Evolutionary conservation across 2,329 filamentous ascomycete genomes (phyloP).

Genomic region (Blastomyces silverae): DNA sequence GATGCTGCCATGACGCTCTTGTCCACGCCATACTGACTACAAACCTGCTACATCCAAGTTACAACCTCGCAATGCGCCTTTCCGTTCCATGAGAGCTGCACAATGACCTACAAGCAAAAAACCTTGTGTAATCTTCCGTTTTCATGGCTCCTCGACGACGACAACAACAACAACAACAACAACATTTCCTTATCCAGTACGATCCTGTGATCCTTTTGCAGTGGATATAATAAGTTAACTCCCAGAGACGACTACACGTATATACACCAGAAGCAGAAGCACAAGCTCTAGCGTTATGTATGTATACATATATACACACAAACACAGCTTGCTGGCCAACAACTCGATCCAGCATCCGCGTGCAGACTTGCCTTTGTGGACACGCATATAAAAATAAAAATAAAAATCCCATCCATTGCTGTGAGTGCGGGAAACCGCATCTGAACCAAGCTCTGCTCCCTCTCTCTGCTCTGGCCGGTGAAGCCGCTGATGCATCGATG

Average conservation of each 20-base stretch:
- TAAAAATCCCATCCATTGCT: background rate
- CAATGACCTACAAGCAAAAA: background rate
- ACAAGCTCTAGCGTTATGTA: background rate
- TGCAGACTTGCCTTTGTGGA: slow-evolving; percentile 1
- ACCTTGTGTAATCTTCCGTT: background rate
- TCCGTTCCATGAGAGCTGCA: slow-evolving; percentile 3
- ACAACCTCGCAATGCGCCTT: background rate
- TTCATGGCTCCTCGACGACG: background rate
- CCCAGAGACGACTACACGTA: background rate
- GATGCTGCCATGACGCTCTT: no score
- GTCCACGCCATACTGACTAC: no score
- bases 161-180: background rate
- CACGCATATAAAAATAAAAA: background rate
- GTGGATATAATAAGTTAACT: background rate
- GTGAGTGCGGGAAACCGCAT: slow-evolving; percentile 8
- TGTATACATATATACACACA: no score
- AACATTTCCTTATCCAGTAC: background rate
- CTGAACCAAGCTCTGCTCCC: slow-evolving; percentile 8
- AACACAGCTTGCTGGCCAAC: background rate
- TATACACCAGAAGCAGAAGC: slow-evolving; percentile 1
- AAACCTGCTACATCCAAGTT: background rate
- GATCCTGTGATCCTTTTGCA: background rate
- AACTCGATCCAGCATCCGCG: background rate
- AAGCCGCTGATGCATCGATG: background rate
- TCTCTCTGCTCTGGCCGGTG: background rate